Evolutionary conservation across 2,329 filamentous ascomycete species (phyloP).

Genomic region (Xylariaceae sp.): DNA sequence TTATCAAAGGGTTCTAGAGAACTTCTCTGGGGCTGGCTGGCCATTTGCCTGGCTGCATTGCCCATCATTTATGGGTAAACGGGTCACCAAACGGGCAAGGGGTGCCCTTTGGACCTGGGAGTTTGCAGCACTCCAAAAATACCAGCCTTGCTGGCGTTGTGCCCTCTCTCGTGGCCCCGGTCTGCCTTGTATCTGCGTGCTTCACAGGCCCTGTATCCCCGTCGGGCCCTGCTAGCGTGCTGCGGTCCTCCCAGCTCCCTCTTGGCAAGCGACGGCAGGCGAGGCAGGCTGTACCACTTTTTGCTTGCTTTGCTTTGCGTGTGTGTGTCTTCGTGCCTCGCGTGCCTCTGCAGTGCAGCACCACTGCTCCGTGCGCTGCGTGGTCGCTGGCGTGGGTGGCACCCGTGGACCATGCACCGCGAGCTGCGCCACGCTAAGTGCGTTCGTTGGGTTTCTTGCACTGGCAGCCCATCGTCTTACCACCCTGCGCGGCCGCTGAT

Average conservation of each 20-base stretch:
- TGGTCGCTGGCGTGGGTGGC: neutral
- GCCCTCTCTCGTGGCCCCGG: too few species aligned
- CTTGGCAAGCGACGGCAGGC: too few species aligned
- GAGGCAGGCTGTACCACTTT: too few species aligned
- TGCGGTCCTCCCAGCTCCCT: too few species aligned
- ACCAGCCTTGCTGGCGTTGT: too few species aligned
- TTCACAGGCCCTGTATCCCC: too few species aligned
- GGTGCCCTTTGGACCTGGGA: neutral
- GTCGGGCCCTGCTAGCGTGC: too few species aligned
- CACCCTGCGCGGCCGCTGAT: neutral
- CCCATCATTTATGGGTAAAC: neutral
- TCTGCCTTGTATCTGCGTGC: too few species aligned
- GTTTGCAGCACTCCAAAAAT: neutral
- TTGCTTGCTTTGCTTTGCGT: neutral
- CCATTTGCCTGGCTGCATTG: neutral
- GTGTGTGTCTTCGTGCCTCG: too few species aligned
- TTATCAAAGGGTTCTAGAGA: neutral
- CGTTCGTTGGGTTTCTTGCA: constrained; percentile 19
- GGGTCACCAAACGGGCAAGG: neutral
- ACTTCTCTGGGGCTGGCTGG: too few species aligned
- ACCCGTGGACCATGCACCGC: neutral
- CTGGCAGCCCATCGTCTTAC: neutral
- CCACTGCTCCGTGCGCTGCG: too few species aligned
- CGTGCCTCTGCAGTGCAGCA: too few species aligned
- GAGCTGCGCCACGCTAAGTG: constrained; percentile 29